Evolutionary conservation across 140 eudicot genomes (phyloP).

Genomic region (Bidens hawaiensis): DNA sequence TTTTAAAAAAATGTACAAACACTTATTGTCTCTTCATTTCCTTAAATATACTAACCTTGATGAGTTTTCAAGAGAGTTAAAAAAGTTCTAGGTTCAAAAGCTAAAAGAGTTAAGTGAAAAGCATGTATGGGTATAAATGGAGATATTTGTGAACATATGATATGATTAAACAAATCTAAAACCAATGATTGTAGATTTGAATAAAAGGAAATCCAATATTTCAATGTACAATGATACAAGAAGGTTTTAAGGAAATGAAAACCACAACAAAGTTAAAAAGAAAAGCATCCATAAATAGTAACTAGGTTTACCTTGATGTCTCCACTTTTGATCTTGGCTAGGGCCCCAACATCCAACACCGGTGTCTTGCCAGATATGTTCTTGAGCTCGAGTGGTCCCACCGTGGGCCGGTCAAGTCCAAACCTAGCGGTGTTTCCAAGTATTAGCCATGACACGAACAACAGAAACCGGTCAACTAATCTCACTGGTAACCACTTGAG

Average conservation of each 20-base stretch:
- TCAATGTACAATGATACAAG: constrained; percentile 20
- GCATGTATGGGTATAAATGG: constrained; percentile 13
- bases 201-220: constrained; percentile 10
- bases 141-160: constrained; percentile 12
- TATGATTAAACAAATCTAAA: constrained; percentile 25
- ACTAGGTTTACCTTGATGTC: constrained; percentile 51
- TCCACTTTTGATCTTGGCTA: constrained; percentile 61
- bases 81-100: background rate
- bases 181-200: constrained; percentile 17
- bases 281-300: constrained; percentile 17
- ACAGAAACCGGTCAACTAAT: constrained; percentile 56
- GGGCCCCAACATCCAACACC: constrained; percentile 74
- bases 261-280: constrained; percentile 16
- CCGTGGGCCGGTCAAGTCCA: constrained; percentile 59
- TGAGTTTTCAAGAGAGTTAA: background rate
- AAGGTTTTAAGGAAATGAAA: constrained; percentile 20
- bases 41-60: background rate
- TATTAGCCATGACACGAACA: constrained; percentile 43
- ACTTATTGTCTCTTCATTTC: background rate
- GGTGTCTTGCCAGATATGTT: constrained; percentile 64
- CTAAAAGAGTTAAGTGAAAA: background rate
- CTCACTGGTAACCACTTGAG: constrained; percentile 71
- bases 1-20: too few relatives aligned
- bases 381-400: constrained; percentile 75
- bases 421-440: constrained; percentile 53